These are phyloP conservation scores for Suhomyces bolitotheri DNA, from an alignment of 1,139 yeast species.

Conservation along the genomic window DNA sequence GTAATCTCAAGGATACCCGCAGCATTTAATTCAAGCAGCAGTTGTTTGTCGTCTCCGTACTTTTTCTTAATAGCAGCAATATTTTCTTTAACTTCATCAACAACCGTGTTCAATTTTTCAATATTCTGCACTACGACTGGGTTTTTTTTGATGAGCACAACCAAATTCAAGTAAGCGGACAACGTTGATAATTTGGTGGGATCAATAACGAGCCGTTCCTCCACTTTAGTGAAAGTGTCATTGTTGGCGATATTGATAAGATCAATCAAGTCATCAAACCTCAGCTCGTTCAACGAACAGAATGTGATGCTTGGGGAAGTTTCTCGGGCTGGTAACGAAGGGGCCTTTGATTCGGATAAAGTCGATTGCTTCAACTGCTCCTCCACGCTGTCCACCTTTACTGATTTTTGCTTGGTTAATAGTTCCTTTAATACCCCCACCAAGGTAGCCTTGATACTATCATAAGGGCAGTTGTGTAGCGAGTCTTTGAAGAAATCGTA, in stretches of 20 bases:
- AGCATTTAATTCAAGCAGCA: conserved; percentile 32
- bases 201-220: conserved; percentile 19
- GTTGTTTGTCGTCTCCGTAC: conserved; percentile 15
- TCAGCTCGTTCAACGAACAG: conserved; percentile 37
- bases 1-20: conserved; percentile 42
- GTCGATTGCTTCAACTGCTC: conserved; percentile 5
- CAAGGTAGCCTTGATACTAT: conserved; percentile 55
- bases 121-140: conserved; percentile 22
- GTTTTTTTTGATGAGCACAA: conserved; percentile 43
- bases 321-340: conserved; percentile 24
- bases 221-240: conserved; percentile 28
- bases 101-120: conserved; percentile 23
- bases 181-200: conserved; percentile 41
- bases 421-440: conserved; percentile 70
- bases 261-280: conserved; percentile 41
- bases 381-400: conserved; percentile 5
- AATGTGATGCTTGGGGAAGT: conserved; percentile 23
- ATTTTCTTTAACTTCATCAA: conserved; percentile 18
- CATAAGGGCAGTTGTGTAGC: conserved; percentile 67
- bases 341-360: conserved; percentile 10
- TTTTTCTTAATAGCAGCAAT: conserved; percentile 19
- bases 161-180: conserved; percentile 55
- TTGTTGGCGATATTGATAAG: conserved; percentile 37
- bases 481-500: conserved; percentile 67
- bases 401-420: conserved; percentile 31